Percentiles rank a stretch among this genome's conserved stretches.
These are phyloP conservation scores for Cladosporium sp. DNA, from an alignment of 2,329 filamentous ascomycete genomes.

Conservation along the genomic window DNA sequence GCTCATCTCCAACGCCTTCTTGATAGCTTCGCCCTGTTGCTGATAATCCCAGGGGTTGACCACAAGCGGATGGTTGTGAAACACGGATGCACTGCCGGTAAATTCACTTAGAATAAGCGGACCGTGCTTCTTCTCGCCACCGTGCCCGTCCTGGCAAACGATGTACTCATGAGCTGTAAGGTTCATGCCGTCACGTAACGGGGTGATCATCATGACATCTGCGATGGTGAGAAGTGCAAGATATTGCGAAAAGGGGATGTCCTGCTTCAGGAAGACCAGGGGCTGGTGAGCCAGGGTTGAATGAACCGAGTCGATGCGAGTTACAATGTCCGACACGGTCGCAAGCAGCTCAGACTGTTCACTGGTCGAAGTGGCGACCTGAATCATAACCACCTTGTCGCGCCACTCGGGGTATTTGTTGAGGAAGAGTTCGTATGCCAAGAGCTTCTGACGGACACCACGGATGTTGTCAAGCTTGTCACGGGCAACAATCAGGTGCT, in stretches of 20 bases:
- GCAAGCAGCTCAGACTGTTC: conserved; percentile 84
- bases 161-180: conserved; percentile 91
- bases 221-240: conserved; percentile 85
- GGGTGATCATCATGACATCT: conserved; percentile 89
- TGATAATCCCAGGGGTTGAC: conserved; percentile 96
- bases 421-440: conserved; percentile 87
- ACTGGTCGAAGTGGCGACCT: conserved; percentile 85
- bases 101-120: conserved; percentile 92
- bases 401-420: conserved; percentile 89
- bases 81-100: conserved; percentile 82
- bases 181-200: conserved; percentile 95
- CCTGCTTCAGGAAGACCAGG: conserved; percentile 88
- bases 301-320: conserved; percentile 84
- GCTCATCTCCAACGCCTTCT: conserved; percentile 72
- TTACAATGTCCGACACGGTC: conserved; percentile 87
- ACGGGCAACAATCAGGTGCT: conserved; percentile 83
- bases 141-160: conserved; percentile 80
- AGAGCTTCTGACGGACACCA: conserved; percentile 85
- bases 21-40: conserved; percentile 79
- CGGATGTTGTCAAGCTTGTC: conserved; percentile 92
- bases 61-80: conserved; percentile 70
- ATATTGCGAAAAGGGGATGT: conserved; percentile 88
- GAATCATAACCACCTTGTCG: conserved; percentile 81
- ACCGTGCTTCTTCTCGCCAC: conserved; percentile 73
- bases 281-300: conserved; percentile 89